Evolutionary conservation across 352 stramenopile genomes (phyloP), one percentile per base, ranked within the genome.

Genomic region (Phytopythium montanum): DNA sequence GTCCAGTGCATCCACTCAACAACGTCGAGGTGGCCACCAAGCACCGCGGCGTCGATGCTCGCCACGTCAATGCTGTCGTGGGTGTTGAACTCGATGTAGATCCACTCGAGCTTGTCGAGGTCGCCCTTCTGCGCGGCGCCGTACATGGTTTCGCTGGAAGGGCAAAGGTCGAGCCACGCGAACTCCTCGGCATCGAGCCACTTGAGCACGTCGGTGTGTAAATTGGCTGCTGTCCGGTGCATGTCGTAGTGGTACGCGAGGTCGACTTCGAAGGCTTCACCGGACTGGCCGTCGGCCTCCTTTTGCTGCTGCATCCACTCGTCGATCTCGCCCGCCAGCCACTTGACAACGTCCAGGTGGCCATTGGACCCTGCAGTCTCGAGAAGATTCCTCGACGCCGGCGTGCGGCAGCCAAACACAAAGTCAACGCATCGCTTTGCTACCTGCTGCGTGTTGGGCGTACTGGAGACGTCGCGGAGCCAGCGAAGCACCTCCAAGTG

Each of bases 21-120:
- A 29, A 34, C 45, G 13, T n/a, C 14, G 25, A 52, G 26, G 23
- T 36, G 25, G 12, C 45, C 45, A 23, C 45, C 45, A 2, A 52
- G 25, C 16, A 6, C 25, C 18, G 45, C 45, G 21, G 23, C 44
- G 21, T 51, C 44, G 1, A 51, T 51, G 13, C 44, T 51, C 23
- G 44, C 29, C 25, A 25, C 44, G 9, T 25, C 44, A 29, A 51
- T 33, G 13, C 33, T 25, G 44, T 33, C 44, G 21, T 14, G 44
- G 21, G 12, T 31, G 44, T 51, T 51, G 44, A 51, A 51, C n/a
- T 21, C 44, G 44, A 4, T 13, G 14, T 21, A 6, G 5, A 51
- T 51, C 44, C 44, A 51, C 44, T 51, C 33, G 44, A 51, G 44
- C 44, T 33, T 34, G 5, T 8, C 25, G 23, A 51, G 44, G 25